Conservation (phyloP, 176 grass and related monocot genomes). For the Cenchrus americanus region DNA sequence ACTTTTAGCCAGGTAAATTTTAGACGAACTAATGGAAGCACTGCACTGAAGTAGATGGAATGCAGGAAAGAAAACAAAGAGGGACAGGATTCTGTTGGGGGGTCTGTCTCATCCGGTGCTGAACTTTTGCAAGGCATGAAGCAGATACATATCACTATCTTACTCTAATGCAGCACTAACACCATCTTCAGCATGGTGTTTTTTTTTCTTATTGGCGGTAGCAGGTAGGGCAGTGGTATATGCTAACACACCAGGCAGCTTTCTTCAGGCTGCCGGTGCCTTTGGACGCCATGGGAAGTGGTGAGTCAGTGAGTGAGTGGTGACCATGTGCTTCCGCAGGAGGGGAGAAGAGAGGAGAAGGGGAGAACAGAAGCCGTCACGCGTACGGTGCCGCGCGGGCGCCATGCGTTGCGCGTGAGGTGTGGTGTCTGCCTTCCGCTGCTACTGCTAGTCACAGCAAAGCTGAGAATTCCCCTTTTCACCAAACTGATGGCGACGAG, state of each 20-base stretch:
- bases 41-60: neutral
- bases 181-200: neutral
- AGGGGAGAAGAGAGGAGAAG: neutral
- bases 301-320: neutral
- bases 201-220: neutral
- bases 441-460: neutral
- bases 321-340: conserved; percentile 31
- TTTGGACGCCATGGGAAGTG: conserved; percentile 30
- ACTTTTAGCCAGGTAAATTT: neutral
- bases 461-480: neutral
- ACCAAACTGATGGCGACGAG: neutral
- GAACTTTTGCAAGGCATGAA: neutral
- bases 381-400: conserved; percentile 21
- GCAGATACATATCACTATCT: neutral
- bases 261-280: neutral
- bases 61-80: neutral
- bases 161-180: neutral
- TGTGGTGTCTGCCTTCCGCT: neutral
- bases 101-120: neutral
- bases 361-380: conserved; percentile 35
- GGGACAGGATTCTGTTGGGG: neutral
- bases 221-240: neutral
- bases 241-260: conserved; percentile 5
- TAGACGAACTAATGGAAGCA: neutral
- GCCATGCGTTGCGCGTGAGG: neutral